Base-by-base conservation (phyloP, 176 grass and related monocot species). In the Raddia guianensis region DNA sequence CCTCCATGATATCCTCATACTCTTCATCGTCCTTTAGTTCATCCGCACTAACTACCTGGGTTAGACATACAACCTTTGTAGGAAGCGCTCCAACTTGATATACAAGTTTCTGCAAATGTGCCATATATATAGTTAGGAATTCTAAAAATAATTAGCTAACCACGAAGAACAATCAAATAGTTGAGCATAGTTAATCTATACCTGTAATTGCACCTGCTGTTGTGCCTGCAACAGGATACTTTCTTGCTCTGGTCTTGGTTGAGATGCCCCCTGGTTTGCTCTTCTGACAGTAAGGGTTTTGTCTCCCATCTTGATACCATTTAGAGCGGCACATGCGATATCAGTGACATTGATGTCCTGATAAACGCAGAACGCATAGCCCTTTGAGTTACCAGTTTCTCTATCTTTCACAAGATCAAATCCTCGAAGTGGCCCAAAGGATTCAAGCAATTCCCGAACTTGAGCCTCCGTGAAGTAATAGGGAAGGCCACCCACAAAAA, bases 221-320 rank as follows among this genome's bases (percentile, higher is more conserved):
- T 99, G 96, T 78, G 96, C 96, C 78, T 99, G 96, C 75, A 99
- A 85, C 32, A 95, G 76, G 71, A 99, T 83, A 75, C 55, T 99
- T 87, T 99, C 96, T 78, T 99, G 96, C 45, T 99, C 96, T 66
- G 96, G 92, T 72, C 92, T 94, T 42, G 96, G 89, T 68, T 99
- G 96, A 27, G 85, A 49, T 61, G 90, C 37, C n/a, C 96, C 96
- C 75, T 99, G 96, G 79, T 93, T 99, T 66, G 96, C 96, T 45
- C 96, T 85, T 66, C 96, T 86, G 33, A 99, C 96, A 54, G 96
- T 99, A 70, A 99, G 90, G 32, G 96, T 99, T 85, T 99, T 99
- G 88, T 95, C 96, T 73, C 96, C 96, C 96, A 99, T 99, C 79
- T 99, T 99, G 68, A 99, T 99, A 18, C 96, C 96, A 82, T 99